Base-by-base conservation (phyloP, 805 yeast genomes). In the Ogataea allantospora region DNA sequence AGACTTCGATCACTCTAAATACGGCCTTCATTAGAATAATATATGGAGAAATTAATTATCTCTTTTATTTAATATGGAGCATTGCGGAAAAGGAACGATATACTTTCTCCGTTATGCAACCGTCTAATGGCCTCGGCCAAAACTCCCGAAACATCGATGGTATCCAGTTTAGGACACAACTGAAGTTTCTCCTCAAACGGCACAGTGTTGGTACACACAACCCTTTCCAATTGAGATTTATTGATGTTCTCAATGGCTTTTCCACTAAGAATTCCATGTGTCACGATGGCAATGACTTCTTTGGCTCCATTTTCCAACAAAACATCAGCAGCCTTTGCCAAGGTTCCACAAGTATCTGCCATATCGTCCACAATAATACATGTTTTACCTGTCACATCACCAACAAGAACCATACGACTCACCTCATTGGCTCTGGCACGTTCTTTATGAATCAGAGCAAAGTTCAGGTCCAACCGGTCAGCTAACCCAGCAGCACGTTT, bases 261-360 rank as follows among this genome's bases (percentile, higher is more conserved):
- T 34, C 88, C 88, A 17, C 85, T 76, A 42, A 84, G 69, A 11
- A 84, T 78, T 46, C 93, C 95, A 57, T 84, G 95, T 2, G 93
- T 84, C 13, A 84, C 88, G 46, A 85, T 81, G 21, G 93, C 91
- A 52, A 85, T 76, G 26, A 85, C 93, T 40, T 78, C 71, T 53
- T 77, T 68, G 30, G 91, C 93, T 22, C 74, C 73, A 52, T 83
- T 79, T 18, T 76, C 80, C 42, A 84, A 57, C 38, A 85, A 66
- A 10, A 81, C 77, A 46, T 85, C 91, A 15, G 88, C 86, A 25
- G 93, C 93, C 62, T 84, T 85, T 37, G 82, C 85, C 47, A 85
- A 66, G 13, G 95, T 85, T 46, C 93, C 95, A 66, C 95, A 85
- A 14, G 95, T 85, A 59, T 85, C 95, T 30, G 93, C 93, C 88